Conservation (phyloP, 2,329 filamentous ascomycete species). For the Apiospora phragmitis region DNA sequence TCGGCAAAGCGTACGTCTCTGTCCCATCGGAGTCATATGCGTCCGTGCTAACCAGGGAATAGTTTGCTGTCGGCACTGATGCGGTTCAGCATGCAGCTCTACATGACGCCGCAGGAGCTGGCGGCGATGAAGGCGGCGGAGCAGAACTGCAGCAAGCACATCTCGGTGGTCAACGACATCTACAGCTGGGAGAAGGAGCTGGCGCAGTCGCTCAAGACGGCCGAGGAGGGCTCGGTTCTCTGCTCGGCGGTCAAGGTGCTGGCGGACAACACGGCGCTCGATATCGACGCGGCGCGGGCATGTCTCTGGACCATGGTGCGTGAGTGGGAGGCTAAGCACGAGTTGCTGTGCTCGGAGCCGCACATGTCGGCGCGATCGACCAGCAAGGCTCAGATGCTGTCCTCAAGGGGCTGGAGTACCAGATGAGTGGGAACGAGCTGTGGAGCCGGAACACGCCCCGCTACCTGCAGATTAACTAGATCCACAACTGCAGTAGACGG, state of each 20-base stretch:
- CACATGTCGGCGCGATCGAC: too few species aligned
- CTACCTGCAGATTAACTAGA: too few species aligned
- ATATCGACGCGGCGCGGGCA: slow-evolving; percentile 14
- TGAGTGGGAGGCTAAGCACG: slow-evolving; percentile 19
- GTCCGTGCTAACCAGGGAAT: slow-evolving; percentile 6
- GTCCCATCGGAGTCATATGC: too few species aligned
- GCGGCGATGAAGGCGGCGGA: slow-evolving; percentile 25
- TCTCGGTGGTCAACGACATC: slow-evolving; percentile 40
- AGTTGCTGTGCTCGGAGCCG: too few species aligned
- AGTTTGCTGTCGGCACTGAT: slow-evolving; percentile 33
- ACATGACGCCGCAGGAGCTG: slow-evolving; percentile 26
- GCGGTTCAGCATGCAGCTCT: slow-evolving; percentile 33
- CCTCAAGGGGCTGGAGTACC: slow-evolving; percentile 34
- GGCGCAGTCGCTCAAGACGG: slow-evolving; percentile 14
- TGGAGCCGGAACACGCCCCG: slow-evolving; percentile 30
- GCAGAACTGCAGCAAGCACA: slow-evolving; percentile 34
- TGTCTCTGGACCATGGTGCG: slow-evolving; percentile 18
- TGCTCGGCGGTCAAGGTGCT: slow-evolving; percentile 33
- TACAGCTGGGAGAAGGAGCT: slow-evolving; percentile 38
- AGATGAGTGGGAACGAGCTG: slow-evolving; percentile 26
- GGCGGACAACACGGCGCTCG: slow-evolving; percentile 23
- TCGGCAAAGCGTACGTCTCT: slow-evolving; percentile 40
- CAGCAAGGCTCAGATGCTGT: slow-evolving; percentile 15
- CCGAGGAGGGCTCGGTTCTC: slow-evolving; percentile 28
- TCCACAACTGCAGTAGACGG: too few species aligned